Base-by-base conservation (phyloP, 176 grass and related monocot species). In the Zoysia japonica region DNA sequence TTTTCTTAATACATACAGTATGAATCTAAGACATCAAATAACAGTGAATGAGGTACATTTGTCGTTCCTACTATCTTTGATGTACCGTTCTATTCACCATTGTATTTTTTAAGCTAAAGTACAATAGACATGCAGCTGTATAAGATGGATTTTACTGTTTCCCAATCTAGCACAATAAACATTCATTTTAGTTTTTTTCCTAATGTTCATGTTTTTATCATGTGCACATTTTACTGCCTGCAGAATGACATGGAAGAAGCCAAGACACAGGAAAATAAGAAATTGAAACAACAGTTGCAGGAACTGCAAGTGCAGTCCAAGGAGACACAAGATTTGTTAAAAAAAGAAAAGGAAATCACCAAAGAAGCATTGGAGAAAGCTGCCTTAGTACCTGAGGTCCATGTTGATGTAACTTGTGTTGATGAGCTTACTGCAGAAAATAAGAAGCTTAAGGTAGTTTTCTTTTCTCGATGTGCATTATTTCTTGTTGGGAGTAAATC, bases 351-450 rank as follows among this genome's bases (percentile, higher is more conserved):
- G 43, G 84, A 84, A 85, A 80, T 72, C 69, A 47, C 83, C 36
- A 95, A 95, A 91, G 65, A 54, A 59, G 78, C 78, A 47, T 72
- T 85, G 67, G 90, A 91, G 60, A 93, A 84, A 75, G 78, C 82
- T 83, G 61, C 79, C 63, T 45, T 90, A 65, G 61, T 95, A 83
- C 90, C 87, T 59, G 92, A 93, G 86, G 79, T 99, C 16, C 90
- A 83, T 82, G 61, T 89, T 85, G 96, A 99, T 93, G 89, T 86
- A 76, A 74, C 88, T 87, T 78, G 84, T 44, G 71, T 89, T 68
- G 86, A 93, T 85, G 82, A 91, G 78, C 78, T 94, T 65, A 95
- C 90, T 87, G 86, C 84, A 73, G 96, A 98, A 89, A 98, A 98
- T 88, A 86, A 76, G 17, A 90, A 89, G 65, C 90, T 98, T 60